phyloP scores from a whole-genome alignment of 164 flowering plant genomes.

The Sedum album region DNA sequence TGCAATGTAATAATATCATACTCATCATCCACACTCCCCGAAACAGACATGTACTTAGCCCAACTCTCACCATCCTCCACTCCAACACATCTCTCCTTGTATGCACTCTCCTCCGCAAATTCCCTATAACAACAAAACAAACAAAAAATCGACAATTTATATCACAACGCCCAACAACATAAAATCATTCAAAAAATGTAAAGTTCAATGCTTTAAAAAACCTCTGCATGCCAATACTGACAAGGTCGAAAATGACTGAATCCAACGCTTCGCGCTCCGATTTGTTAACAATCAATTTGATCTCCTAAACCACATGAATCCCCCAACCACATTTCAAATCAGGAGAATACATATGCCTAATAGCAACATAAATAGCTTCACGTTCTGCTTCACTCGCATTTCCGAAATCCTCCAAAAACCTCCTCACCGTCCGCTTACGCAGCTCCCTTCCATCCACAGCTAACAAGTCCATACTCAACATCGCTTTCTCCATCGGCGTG shows the following conservation, averaged over 20 bases:
- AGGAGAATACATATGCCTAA: constrained; percentile 70
- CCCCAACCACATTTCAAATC: constrained; percentile 94
- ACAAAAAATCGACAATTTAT: no score
- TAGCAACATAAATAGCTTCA: constrained; percentile 33
- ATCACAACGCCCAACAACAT: background rate
- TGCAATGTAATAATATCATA: constrained; percentile 78
- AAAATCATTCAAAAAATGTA: no score
- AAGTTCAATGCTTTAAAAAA: no score
- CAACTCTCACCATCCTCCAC: constrained; percentile 77
- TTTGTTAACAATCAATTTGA: constrained; percentile 72
- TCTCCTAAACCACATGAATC: constrained; percentile 82
- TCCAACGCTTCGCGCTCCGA: constrained; percentile 53
- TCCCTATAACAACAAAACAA: constrained; percentile 49
- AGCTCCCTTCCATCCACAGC: constrained; percentile 44
- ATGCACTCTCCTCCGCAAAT: constrained; percentile 76
- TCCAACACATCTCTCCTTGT: constrained; percentile 73
- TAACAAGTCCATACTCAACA: constrained; percentile 5
- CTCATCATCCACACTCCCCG: constrained; percentile 76
- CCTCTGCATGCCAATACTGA: constrained; percentile 74
- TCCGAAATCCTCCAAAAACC: constrained; percentile 68
- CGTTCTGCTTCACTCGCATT: constrained; percentile 29
- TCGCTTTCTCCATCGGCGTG: constrained; percentile 64
- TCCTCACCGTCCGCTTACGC: constrained; percentile 56
- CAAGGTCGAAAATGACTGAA: constrained; percentile 61
- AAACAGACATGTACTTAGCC: constrained; percentile 91